These are phyloP conservation scores for Cladosporium oxysporum DNA, from an alignment of 2,329 filamentous ascomycete species.

Conservation along the genomic window DNA sequence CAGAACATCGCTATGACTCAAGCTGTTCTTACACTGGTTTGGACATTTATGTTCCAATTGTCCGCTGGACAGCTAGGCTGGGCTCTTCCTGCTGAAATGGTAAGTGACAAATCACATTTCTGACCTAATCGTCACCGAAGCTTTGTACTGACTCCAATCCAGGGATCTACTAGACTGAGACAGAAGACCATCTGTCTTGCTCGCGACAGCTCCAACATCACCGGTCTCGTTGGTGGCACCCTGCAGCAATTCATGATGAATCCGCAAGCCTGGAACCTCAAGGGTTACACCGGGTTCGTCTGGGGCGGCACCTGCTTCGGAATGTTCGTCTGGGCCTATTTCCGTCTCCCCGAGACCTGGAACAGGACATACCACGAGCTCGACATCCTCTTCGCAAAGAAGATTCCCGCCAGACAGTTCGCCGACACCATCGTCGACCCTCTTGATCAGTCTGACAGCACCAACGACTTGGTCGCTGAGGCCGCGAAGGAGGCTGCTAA, in stretches of 20 bases:
- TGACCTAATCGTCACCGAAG: background rate
- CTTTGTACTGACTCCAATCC: background rate
- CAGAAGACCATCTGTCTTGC: slow-evolving; percentile 29
- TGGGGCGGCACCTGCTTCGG: slow-evolving; percentile 31
- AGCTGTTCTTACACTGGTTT: slow-evolving; percentile 53
- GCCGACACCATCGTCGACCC: slow-evolving; percentile 25
- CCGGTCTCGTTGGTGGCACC: slow-evolving; percentile 28
- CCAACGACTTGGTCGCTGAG: slow-evolving; percentile 14
- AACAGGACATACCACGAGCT: slow-evolving; percentile 40
- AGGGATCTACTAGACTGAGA: slow-evolving; percentile 8
- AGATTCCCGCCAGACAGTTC: slow-evolving; percentile 35
- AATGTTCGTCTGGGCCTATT: slow-evolving; percentile 36
- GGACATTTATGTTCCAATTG: slow-evolving; percentile 37
- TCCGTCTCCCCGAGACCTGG: slow-evolving; percentile 39
- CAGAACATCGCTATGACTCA: slow-evolving; percentile 37
- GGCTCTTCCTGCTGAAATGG: slow-evolving; percentile 26
- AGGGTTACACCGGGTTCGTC: slow-evolving; percentile 39
- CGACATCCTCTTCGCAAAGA: slow-evolving; percentile 39
- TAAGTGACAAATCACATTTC: background rate
- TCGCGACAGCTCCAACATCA: slow-evolving; percentile 33
- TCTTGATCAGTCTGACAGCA: slow-evolving; percentile 12
- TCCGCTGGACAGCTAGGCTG: slow-evolving; percentile 28
- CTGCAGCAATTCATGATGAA: slow-evolving; percentile 33
- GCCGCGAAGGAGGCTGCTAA: slow-evolving; percentile 18
- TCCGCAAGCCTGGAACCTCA: slow-evolving; percentile 28